Percentiles rank a stretch among this genome's conserved stretches.
These are phyloP conservation scores for Boletus edulis DNA, from an alignment of 768 basidiomycete genomes.

Conservation along the genomic window DNA sequence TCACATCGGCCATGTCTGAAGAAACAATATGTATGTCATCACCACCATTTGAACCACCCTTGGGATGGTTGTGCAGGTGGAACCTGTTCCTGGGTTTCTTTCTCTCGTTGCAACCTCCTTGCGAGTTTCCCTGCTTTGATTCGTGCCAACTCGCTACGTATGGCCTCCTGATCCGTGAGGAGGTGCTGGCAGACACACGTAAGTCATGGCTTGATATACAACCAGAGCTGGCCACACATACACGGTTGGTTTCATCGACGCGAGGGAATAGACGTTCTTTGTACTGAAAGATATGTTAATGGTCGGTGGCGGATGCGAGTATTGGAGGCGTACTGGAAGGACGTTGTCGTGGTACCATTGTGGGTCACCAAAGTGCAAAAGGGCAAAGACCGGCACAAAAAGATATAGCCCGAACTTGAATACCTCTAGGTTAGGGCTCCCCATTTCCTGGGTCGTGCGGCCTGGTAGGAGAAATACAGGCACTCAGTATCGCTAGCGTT, in stretches of 20 bases:
- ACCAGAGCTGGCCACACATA: conserved; percentile 23
- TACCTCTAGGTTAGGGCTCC: conserved; percentile 79
- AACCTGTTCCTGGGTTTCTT: conserved; percentile 27
- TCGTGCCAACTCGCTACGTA: conserved; percentile 68
- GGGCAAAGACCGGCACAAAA: conserved; percentile 76
- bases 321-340: conserved; percentile 54
- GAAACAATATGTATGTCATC: conserved; percentile 6
- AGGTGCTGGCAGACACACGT: conserved; percentile 41
- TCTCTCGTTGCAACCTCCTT: conserved; percentile 43
- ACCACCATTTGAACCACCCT: conserved; percentile 29
- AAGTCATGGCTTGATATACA: conserved; percentile 5
- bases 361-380: conserved; percentile 85
- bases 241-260: conserved; percentile 52
- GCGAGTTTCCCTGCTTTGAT: conserved; percentile 63
- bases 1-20: too few species aligned
- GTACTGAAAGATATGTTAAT: conserved; percentile 45
- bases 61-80: conserved; percentile 18
- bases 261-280: conserved; percentile 70
- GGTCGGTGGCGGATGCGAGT: not conserved
- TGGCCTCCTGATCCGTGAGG: conserved; percentile 62
- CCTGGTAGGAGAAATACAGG: conserved; percentile 27
- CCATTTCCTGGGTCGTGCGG: conserved; percentile 48
- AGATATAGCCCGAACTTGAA: conserved; percentile 90
- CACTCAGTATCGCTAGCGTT: too few species aligned
- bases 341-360: conserved; percentile 82